Percentiles rank a stretch among this genome's conserved stretches.
Conservation (phyloP, 2,329 filamentous ascomycete genomes). For the Parafenestella ontariensis region DNA sequence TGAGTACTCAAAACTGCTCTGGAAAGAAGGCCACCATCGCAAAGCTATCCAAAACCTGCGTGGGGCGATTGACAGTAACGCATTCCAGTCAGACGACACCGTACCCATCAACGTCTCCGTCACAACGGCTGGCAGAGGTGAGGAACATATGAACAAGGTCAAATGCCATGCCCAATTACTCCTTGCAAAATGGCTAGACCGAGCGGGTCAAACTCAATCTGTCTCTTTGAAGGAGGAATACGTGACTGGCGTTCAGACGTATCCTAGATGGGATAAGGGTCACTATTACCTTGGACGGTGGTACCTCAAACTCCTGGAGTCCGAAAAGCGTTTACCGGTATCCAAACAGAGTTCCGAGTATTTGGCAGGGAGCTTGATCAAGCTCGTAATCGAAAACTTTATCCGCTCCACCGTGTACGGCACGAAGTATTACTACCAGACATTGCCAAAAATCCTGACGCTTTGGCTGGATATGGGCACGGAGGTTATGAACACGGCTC, state of each 20-base stretch:
- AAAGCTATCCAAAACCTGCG: conserved; percentile 94
- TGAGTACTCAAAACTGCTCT: conserved; percentile 90
- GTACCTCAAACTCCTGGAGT: conserved; percentile 95
- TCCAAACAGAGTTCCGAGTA: conserved; percentile 68
- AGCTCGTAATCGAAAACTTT: conserved; percentile 93
- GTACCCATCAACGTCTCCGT: conserved; percentile 45
- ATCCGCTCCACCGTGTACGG: conserved; percentile 85
- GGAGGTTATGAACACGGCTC: conserved; percentile 59
- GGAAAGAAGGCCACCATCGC: conserved; percentile 90
- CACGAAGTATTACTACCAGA: conserved; percentile 96
- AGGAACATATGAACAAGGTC: conserved; percentile 62
- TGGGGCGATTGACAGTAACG: conserved; percentile 80
- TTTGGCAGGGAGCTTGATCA: conserved; percentile 81
- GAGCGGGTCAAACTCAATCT: conserved; percentile 90
- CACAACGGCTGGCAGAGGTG: conserved; percentile 48
- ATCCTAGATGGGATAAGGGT: conserved; percentile 86
- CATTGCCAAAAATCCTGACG: conserved; percentile 87
- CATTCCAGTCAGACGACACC: conserved; percentile 65
- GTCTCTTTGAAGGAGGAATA: conserved; percentile 75
- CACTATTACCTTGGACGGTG: conserved; percentile 97
- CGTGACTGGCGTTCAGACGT: conserved; percentile 76
- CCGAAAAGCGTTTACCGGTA: conserved; percentile 77
- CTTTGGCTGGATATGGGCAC: conserved; percentile 93
- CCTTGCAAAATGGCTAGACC: conserved; percentile 95
- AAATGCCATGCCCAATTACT: conserved; percentile 84